Percentiles rank a stretch among this genome's conserved stretches.
These are phyloP conservation scores for Ganoderma sinense DNA, from an alignment of 1,284 basidiomycete genomes.

Conservation along the genomic window DNA sequence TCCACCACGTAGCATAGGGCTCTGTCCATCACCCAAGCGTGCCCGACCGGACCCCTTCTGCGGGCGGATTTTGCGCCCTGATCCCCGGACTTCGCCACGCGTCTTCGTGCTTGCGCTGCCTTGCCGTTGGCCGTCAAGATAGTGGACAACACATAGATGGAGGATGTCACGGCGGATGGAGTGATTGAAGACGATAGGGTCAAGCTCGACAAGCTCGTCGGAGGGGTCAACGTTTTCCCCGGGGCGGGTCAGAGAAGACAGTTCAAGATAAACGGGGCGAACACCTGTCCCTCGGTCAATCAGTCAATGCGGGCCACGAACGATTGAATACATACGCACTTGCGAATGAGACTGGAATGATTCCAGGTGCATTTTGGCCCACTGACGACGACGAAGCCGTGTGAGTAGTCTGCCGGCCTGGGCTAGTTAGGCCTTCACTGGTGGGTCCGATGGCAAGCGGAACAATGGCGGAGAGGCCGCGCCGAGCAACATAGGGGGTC, in stretches of 20 bases:
- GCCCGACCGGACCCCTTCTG: constrained; percentile 95
- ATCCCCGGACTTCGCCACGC: constrained; percentile 89
- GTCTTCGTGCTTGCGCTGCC: constrained; percentile 94
- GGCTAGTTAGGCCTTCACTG: constrained; percentile 1
- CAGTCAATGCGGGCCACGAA: not conserved
- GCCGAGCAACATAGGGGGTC: constrained; percentile 20
- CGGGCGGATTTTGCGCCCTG: constrained; percentile 86
- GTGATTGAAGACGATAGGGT: constrained; percentile 86
- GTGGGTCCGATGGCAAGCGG: constrained; percentile 12
- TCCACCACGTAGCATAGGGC: constrained; percentile 92
- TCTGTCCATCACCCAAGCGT: constrained; percentile 88
- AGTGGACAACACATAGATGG: constrained; percentile 91
- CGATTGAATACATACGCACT: not conserved
- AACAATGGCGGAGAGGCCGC: constrained; percentile 27
- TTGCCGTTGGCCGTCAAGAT: constrained; percentile 88
- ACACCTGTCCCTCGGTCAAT: constrained; percentile 39
- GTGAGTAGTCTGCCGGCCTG: constrained; percentile 11
- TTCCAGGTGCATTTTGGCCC: not conserved
- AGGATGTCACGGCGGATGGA: constrained; percentile 92
- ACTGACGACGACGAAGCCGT: constrained; percentile 2
- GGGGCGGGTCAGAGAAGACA: constrained; percentile 64
- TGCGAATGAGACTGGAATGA: not conserved
- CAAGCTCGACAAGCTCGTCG: constrained; percentile 73
- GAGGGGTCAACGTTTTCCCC: constrained; percentile 46
- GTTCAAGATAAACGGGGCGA: constrained; percentile 62